These are phyloP conservation scores for Colletotrichum tamarilloi DNA, from an alignment of 2,329 filamentous ascomycete species.

Conservation along the genomic window DNA sequence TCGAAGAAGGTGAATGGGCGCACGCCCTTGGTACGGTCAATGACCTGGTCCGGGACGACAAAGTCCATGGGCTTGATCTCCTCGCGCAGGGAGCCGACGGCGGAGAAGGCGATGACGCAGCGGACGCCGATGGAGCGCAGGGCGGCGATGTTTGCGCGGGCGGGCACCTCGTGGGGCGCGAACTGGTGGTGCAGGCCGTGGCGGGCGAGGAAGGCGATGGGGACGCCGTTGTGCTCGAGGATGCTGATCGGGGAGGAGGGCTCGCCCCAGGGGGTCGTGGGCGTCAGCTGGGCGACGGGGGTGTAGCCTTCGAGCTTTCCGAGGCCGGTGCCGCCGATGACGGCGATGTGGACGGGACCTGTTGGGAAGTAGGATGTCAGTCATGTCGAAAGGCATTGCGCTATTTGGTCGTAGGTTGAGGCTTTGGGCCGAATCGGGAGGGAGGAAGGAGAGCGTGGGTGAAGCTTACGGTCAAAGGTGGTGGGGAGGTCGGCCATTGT, in stretches of 20 bases:
- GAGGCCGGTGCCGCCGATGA: conserved; percentile 94
- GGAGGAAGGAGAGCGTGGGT: neutral
- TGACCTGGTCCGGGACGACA: conserved; percentile 94
- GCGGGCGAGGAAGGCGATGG: conserved; percentile 92
- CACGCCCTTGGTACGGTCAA: conserved; percentile 96
- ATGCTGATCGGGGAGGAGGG: conserved; percentile 84
- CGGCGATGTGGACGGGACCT: conserved; percentile 84
- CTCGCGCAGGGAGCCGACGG: conserved; percentile 92
- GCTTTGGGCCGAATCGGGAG: neutral
- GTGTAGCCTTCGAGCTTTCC: conserved; percentile 88
- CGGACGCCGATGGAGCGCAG: conserved; percentile 89
- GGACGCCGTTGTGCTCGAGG: conserved; percentile 84
- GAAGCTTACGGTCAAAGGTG: conserved; percentile 66
- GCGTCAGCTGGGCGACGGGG: conserved; percentile 81
- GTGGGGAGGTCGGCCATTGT: conserved; percentile 66
- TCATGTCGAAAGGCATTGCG: neutral
- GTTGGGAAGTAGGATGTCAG: conserved; percentile 8
- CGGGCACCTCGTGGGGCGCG: conserved; percentile 94
- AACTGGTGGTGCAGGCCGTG: conserved; percentile 91
- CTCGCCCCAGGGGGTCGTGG: conserved; percentile 87
- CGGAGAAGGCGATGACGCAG: conserved; percentile 92
- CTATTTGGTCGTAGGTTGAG: conserved; percentile 11
- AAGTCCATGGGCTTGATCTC: conserved; percentile 96
- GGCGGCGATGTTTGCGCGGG: conserved; percentile 98
- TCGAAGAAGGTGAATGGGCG: conserved; percentile 97